Conservation (phyloP, 805 yeast species). For the Trichomonascus vanleenenianus region DNA sequence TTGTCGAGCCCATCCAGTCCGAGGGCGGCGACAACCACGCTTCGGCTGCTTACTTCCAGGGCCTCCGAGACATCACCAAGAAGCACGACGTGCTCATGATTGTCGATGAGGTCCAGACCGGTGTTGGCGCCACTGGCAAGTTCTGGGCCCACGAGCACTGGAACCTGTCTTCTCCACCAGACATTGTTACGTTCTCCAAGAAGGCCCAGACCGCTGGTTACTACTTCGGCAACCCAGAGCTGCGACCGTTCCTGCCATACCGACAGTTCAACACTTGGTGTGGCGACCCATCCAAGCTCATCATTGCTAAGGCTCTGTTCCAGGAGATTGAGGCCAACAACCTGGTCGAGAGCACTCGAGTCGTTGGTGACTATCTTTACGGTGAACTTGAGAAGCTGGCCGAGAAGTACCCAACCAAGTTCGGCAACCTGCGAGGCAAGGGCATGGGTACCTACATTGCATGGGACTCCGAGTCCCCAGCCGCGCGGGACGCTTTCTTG, state of each 20-base stretch:
- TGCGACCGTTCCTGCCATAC: slow-evolving; percentile 70
- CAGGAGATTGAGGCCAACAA: slow-evolving; percentile 55
- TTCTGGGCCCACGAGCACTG: slow-evolving; percentile 89
- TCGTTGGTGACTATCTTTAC: slow-evolving; percentile 63
- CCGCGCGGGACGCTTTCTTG: slow-evolving; percentile 55
- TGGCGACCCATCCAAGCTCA: slow-evolving; percentile 79
- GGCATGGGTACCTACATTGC: slow-evolving; percentile 83
- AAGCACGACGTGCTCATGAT: slow-evolving; percentile 65
- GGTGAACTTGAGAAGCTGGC: slow-evolving; percentile 49
- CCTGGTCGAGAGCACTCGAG: slow-evolving; percentile 46
- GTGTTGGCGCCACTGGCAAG: slow-evolving; percentile 80
- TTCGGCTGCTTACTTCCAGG: slow-evolving; percentile 69
- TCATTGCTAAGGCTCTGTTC: slow-evolving; percentile 68
- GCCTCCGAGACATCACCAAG: slow-evolving; percentile 66
- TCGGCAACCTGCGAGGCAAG: slow-evolving; percentile 63
- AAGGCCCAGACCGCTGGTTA: slow-evolving; percentile 87
- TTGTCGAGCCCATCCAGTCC: slow-evolving; percentile 86
- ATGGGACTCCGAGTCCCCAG: slow-evolving; percentile 54
- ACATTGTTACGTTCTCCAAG: slow-evolving; percentile 79
- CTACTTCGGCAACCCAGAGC: slow-evolving; percentile 66
- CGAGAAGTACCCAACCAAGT: slow-evolving; percentile 43
- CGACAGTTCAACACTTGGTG: slow-evolving; percentile 93
- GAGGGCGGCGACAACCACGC: slow-evolving; percentile 94
- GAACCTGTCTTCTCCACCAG: slow-evolving; percentile 67
- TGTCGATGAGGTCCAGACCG: slow-evolving; percentile 85